These are phyloP conservation scores for Ophiosphaerella herpotricha DNA, from an alignment of 2,329 filamentous ascomycete genomes.

Conservation along the genomic window DNA sequence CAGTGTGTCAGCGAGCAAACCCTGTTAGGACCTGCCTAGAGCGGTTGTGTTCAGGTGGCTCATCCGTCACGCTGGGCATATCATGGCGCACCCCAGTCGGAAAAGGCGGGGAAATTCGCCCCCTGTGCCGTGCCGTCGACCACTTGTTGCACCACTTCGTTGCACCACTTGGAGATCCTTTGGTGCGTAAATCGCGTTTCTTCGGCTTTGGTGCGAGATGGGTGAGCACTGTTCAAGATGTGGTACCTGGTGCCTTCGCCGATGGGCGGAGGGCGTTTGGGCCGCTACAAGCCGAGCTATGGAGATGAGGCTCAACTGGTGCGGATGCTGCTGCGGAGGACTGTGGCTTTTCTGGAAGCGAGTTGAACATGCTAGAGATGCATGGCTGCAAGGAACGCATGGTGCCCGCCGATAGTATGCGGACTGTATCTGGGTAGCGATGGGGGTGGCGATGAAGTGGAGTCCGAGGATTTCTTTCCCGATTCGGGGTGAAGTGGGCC, in stretches of 20 bases:
- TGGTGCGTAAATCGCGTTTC: conserved; percentile 11
- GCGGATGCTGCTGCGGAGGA: not conserved
- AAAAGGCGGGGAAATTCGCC: conserved; percentile 17
- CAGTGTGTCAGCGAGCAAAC: conserved; percentile 3
- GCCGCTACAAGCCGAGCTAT: conserved; percentile 24
- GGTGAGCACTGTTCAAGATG: conserved; percentile 12
- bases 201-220: conserved; percentile 12
- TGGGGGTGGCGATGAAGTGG: not conserved
- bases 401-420: conserved; percentile 13
- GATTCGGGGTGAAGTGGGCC: not conserved
- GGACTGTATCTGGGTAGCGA: conserved; percentile 2
- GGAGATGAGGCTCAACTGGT: conserved; percentile 18
- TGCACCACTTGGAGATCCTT: not conserved
- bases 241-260: conserved; percentile 7
- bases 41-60: not conserved
- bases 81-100: conserved; percentile 2
- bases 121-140: conserved; percentile 6
- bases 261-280: conserved; percentile 8
- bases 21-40: conserved; percentile 6
- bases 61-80: not conserved
- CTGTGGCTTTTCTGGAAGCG: conserved; percentile 11
- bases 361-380: conserved; percentile 10
- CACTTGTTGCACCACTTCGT: conserved; percentile 1
- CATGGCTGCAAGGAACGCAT: not conserved
- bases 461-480: not conserved